Conservation (phyloP, 2,329 filamentous ascomycete species). For the Verticillium klebahnii region DNA sequence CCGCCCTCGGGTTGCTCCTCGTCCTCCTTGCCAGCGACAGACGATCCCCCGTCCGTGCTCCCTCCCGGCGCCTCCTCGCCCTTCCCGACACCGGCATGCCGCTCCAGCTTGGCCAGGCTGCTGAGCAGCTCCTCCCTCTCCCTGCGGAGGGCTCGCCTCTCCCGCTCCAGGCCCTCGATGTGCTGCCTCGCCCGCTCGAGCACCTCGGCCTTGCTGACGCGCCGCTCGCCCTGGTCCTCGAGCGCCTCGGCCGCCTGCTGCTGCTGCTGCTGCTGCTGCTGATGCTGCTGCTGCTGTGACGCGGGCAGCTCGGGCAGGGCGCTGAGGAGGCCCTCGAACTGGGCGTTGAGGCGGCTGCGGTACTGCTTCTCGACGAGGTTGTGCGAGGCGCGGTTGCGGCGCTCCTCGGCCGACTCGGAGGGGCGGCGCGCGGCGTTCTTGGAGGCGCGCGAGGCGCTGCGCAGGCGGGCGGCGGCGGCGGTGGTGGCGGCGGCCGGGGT, state of each 20-base stretch:
- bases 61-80: background rate
- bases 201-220: slow-evolving; percentile 31
- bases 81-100: slow-evolving; percentile 1
- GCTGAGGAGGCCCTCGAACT: slow-evolving; percentile 23
- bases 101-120: slow-evolving; percentile 8
- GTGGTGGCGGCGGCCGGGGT: background rate
- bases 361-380: slow-evolving; percentile 29
- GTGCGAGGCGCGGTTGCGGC: slow-evolving; percentile 23
- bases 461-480: slow-evolving; percentile 13
- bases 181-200: slow-evolving; percentile 27
- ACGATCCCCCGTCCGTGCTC: slow-evolving; percentile 4
- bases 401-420: slow-evolving; percentile 20
- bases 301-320: slow-evolving; percentile 18
- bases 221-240: slow-evolving; percentile 14
- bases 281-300: slow-evolving; percentile 3
- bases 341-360: slow-evolving; percentile 24
- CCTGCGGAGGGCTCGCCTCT: slow-evolving; percentile 20
- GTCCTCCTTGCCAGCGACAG: background rate
- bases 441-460: slow-evolving; percentile 23
- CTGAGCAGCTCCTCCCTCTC: slow-evolving; percentile 21
- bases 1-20: background rate
- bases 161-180: slow-evolving; percentile 25
- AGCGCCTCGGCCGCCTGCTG: slow-evolving; percentile 9
- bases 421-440: slow-evolving; percentile 21
- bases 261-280: slow-evolving; percentile 3